Evolutionary conservation across 1,139 yeast genomes (phyloP).

Genomic region (Hansenula sp.): DNA sequence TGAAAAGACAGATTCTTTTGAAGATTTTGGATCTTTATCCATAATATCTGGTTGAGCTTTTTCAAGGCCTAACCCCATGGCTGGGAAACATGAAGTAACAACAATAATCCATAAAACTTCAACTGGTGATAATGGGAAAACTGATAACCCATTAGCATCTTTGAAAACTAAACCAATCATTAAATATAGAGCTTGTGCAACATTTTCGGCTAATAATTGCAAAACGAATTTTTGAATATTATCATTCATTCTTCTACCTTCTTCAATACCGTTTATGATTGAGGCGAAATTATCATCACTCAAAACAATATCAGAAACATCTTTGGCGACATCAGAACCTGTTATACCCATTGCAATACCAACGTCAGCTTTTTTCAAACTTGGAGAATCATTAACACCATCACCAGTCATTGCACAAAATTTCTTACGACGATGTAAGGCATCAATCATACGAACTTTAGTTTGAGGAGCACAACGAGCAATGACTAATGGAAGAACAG

Average conservation of each 20-base stretch:
- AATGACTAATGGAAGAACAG: slow-evolving; percentile 72
- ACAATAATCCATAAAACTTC: slow-evolving; percentile 80
- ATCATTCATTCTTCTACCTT: slow-evolving; percentile 78
- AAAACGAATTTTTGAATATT: slow-evolving; percentile 82
- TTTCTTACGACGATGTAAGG: slow-evolving; percentile 66
- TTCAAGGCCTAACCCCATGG: slow-evolving; percentile 83
- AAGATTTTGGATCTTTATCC: slow-evolving; percentile 58
- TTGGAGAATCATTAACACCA: slow-evolving; percentile 84
- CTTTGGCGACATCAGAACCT: slow-evolving; percentile 81
- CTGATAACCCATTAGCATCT: slow-evolving; percentile 56
- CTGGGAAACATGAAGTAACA: slow-evolving; percentile 78
- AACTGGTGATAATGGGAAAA: slow-evolving; percentile 75
- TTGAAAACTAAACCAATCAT: slow-evolving; percentile 71
- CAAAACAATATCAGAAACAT: slow-evolving; percentile 72
- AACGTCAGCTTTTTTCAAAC: slow-evolving; percentile 75
- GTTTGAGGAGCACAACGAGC: slow-evolving; percentile 88
- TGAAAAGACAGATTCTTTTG: slow-evolving; percentile 60
- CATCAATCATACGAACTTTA: slow-evolving; percentile 80
- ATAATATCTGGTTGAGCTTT: slow-evolving; percentile 63
- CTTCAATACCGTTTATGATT: slow-evolving; percentile 73
- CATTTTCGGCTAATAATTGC: slow-evolving; percentile 74
- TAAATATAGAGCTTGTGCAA: slow-evolving; percentile 70
- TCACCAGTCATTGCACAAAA: slow-evolving; percentile 88
- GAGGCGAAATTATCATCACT: slow-evolving; percentile 78
- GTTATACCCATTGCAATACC: slow-evolving; percentile 88